Conservation (phyloP, 2,329 filamentous ascomycete genomes). For the Ascochyta pisi region DNA sequence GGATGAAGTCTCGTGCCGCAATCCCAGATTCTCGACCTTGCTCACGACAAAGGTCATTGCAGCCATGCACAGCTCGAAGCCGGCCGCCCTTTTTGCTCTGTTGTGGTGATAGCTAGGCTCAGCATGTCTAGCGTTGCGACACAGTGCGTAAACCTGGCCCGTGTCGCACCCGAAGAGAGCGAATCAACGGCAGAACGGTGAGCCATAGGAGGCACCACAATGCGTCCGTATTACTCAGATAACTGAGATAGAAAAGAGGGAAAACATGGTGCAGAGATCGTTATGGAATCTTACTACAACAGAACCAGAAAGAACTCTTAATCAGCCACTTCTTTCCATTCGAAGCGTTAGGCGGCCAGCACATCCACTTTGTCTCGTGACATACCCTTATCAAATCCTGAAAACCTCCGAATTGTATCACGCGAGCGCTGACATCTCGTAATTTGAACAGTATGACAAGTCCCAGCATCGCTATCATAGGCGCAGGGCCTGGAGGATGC, state of each 20-base stretch:
- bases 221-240: neutral
- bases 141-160: neutral
- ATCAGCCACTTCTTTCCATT: too few species aligned
- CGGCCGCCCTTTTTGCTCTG: neutral
- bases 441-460: neutral
- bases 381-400: too few species aligned
- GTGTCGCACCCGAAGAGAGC: neutral
- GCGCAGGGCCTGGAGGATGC: constrained; percentile 54
- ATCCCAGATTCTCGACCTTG: neutral
- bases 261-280: too few species aligned
- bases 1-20: too few species aligned
- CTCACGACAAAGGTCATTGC: neutral
- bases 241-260: neutral
- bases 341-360: too few species aligned
- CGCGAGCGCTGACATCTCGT: neutral
- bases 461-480: constrained; percentile 49
- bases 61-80: neutral
- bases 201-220: neutral
- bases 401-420: neutral
- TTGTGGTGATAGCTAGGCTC: neutral
- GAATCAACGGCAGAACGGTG: neutral
- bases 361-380: too few species aligned
- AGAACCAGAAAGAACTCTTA: too few species aligned
- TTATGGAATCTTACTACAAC: too few species aligned
- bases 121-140: constrained; percentile 11